Percentiles rank a stretch among this genome's conserved stretches.
phyloP scores from a whole-genome alignment of 2,329 filamentous ascomycete genomes.

The Alternaria gansuensis region DNA sequence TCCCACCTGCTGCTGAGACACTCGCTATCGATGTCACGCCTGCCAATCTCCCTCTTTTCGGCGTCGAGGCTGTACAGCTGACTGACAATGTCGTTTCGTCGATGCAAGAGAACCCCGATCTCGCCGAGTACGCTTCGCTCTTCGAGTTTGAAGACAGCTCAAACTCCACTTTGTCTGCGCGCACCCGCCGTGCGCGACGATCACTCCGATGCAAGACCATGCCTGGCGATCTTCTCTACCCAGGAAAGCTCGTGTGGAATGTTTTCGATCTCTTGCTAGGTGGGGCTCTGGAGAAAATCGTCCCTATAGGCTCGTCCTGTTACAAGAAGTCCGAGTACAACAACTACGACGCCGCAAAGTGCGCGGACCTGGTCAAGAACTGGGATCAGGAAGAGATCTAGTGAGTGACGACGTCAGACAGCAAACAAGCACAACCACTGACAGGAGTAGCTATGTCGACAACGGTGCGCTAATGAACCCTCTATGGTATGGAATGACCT shows the following conservation, averaged over 20 bases:
- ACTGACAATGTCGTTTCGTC: conserved; percentile 37
- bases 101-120: conserved; percentile 27
- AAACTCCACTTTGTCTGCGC: conserved; percentile 20
- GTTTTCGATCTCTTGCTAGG: conserved; percentile 37
- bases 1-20: conserved; percentile 40
- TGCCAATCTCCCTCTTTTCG: conserved; percentile 36
- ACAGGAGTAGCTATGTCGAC: conserved; percentile 30
- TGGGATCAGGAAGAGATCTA: conserved; percentile 33
- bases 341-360: conserved; percentile 41
- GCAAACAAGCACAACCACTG: neutral
- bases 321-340: conserved; percentile 41
- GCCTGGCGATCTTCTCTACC: conserved; percentile 41
- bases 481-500: conserved; percentile 44
- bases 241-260: conserved; percentile 30
- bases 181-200: conserved; percentile 22
- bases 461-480: conserved; percentile 42
- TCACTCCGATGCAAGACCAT: conserved; percentile 40
- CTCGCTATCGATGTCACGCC: conserved; percentile 29
- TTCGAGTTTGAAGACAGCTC: conserved; percentile 51
- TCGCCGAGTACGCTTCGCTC: conserved; percentile 34
- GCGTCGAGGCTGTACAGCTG: conserved; percentile 35
- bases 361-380: conserved; percentile 32
- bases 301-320: conserved; percentile 43
- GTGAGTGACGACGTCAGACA: conserved; percentile 21
- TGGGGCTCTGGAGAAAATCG: conserved; percentile 37